Conservation (phyloP, 202 grass and related monocot genomes). For the Brachypodium distachyon region DNA sequence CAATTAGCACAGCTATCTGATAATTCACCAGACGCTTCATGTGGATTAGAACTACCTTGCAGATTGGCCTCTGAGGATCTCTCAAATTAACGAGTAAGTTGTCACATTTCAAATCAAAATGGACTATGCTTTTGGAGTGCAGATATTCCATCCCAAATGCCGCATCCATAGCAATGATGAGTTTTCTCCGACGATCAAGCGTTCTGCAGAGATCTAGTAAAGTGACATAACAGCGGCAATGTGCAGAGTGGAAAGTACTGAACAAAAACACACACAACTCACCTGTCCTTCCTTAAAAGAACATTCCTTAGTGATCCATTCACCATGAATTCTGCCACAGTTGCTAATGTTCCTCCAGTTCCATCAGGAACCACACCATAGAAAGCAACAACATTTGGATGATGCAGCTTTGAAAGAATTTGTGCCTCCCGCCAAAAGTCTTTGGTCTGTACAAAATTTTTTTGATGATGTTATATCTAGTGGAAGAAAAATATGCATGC, state of each 20-base stretch:
- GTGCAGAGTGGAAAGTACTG: neutral
- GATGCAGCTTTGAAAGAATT: slow-evolving; percentile 91
- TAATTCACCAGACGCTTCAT: neutral
- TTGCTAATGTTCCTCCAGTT: slow-evolving; percentile 85
- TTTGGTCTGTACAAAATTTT: slow-evolving; percentile 48
- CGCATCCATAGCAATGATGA: slow-evolving; percentile 99
- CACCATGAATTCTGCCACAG: slow-evolving; percentile 91
- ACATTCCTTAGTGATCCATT: slow-evolving; percentile 96
- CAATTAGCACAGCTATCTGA: neutral
- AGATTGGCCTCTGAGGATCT: slow-evolving; percentile 91
- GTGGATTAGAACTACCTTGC: slow-evolving; percentile 67
- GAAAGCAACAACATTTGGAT: slow-evolving; percentile 96
- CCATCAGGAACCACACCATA: slow-evolving; percentile 98
- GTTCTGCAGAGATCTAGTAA: slow-evolving; percentile 41
- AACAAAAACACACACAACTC: neutral
- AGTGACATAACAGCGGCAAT: slow-evolving; percentile 12
- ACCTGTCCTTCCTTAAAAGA: slow-evolving; percentile 86
- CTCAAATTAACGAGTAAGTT: slow-evolving; percentile 93
- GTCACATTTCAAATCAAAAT: slow-evolving; percentile 97
- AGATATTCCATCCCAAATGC: slow-evolving; percentile 98
- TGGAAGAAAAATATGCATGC: neutral
- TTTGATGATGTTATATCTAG: neutral
- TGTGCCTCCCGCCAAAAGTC: slow-evolving; percentile 98
- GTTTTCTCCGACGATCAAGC: slow-evolving; percentile 73
- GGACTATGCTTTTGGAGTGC: slow-evolving; percentile 96